phyloP scores from a whole-genome alignment of 1,284 basidiomycete species.

The Takashimella koratensis region DNA sequence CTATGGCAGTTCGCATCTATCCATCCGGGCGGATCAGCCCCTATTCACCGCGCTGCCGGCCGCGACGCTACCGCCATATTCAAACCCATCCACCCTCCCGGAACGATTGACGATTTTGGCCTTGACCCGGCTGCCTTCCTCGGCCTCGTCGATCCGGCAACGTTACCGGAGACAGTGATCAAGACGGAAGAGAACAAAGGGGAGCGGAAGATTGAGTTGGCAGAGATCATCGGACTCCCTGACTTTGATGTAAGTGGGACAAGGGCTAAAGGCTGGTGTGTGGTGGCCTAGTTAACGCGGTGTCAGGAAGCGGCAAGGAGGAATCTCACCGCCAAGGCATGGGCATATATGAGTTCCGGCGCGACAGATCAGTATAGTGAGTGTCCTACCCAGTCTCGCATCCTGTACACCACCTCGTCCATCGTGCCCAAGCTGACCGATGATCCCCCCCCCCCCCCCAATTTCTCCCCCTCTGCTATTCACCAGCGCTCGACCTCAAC shows the following conservation, averaged over 20 bases:
- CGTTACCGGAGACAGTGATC: slow-evolving; percentile 22
- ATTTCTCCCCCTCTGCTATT: too few species aligned
- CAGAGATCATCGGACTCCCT: slow-evolving; percentile 45
- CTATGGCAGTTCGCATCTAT: slow-evolving; percentile 41
- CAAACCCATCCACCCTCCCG: slow-evolving; percentile 44
- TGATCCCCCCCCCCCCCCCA: too few species aligned
- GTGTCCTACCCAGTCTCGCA: too few species aligned
- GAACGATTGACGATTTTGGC: slow-evolving; percentile 42
- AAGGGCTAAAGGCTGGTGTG: neutral
- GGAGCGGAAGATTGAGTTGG: slow-evolving; percentile 34
- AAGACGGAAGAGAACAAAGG: slow-evolving; percentile 16
- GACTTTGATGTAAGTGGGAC: slow-evolving; percentile 41
- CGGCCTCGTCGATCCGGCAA: slow-evolving; percentile 29
- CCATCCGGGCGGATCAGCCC: slow-evolving; percentile 44
- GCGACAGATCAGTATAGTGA: slow-evolving; percentile 47
- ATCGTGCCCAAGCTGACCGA: too few species aligned
- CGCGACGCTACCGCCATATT: slow-evolving; percentile 43
- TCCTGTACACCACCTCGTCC: too few species aligned
- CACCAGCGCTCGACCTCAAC: slow-evolving; percentile 42
- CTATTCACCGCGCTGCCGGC: slow-evolving; percentile 42
- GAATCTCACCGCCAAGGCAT: slow-evolving; percentile 44
- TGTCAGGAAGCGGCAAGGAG: slow-evolving; percentile 36
- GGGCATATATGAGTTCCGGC: slow-evolving; percentile 48
- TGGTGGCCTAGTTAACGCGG: neutral
- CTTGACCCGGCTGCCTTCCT: slow-evolving; percentile 28